These are phyloP conservation scores for Sordaria brevicollis DNA, from an alignment of 495 filamentous ascomycete species.

Conservation along the genomic window DNA sequence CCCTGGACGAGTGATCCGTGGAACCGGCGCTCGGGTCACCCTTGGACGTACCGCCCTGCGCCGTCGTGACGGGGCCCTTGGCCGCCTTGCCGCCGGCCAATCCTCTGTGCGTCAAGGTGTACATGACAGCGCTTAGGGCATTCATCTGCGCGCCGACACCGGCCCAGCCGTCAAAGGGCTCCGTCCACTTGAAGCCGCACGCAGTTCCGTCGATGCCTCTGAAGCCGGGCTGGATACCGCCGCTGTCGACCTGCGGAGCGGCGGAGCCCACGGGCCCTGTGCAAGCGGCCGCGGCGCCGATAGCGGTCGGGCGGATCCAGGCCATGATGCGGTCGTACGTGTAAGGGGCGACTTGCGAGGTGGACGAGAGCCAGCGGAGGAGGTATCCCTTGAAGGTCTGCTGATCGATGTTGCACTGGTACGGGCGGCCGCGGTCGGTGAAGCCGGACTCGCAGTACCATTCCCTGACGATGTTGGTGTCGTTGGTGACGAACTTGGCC, in stretches of 20 bases:
- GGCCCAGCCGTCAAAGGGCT: conserved; percentile 26
- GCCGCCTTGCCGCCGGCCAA: conserved; percentile 14
- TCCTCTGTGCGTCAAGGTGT: conserved; percentile 40
- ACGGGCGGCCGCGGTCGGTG: conserved; percentile 27
- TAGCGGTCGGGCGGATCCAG: conserved; percentile 46
- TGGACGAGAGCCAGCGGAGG: conserved; percentile 56
- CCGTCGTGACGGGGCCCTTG: conserved; percentile 41
- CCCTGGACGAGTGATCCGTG: background rate
- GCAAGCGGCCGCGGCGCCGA: conserved; percentile 53
- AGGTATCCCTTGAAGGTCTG: conserved; percentile 68
- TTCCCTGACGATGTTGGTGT: conserved; percentile 52
- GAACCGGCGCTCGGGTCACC: conserved; percentile 50
- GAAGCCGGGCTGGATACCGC: conserved; percentile 41
- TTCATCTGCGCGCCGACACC: conserved; percentile 69
- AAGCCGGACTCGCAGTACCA: conserved; percentile 50
- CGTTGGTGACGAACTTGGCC: conserved; percentile 46
- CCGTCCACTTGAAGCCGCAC: conserved; percentile 44
- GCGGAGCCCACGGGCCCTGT: conserved; percentile 41
- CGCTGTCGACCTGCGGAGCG: conserved; percentile 33
- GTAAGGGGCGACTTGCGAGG: conserved; percentile 55
- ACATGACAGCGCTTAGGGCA: conserved; percentile 57
- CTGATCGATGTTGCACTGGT: conserved; percentile 57
- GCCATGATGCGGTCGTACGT: conserved; percentile 46
- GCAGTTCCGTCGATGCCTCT: conserved; percentile 39
- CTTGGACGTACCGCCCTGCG: conserved; percentile 55